Base-by-base conservation (phyloP, 177 flowering plant genomes). In the Vitis hybrid region DNA sequence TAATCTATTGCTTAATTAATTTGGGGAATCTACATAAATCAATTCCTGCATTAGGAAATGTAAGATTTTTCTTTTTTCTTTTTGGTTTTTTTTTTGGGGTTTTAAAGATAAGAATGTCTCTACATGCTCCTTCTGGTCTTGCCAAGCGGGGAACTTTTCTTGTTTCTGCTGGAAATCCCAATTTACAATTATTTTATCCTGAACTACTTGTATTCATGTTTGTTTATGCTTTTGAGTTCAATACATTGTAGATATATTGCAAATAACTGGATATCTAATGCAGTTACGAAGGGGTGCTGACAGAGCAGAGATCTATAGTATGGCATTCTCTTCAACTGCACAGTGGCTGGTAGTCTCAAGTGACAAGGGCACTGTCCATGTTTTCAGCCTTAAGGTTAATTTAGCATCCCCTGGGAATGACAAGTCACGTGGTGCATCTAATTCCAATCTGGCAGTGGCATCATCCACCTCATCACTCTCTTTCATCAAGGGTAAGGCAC, bases 341-440 rank as follows among this genome's bases (percentile, higher is more conserved):
- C 87, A 90, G 67, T 90, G 97, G 97, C 78, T 91, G 35, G 92
- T 90, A 35, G 94, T 88, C 56, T 91, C 92, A 46, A 91, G 97
- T 77, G 94, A 90, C 76, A 91, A 85, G 83, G 97, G 92, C n/a
- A 91, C 94, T 11, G 83, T 87, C 65, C 94, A 91, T 75, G 90
- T 91, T 40, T 91, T 90, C 72, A 73, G 80, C 71, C 89, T 91
- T 50, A 90, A 88, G 79, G 76, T 80, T 52, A 79, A 85, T 75
- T 57, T 81, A 15, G 83, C 74, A 40, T 78, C 76, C 57, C 74
- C 66, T 46, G 77, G 62, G 11, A 72, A 21, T 69, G 88, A 83
- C 32, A 77, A 59, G 55, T 17, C 78, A 6, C 68, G 55, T 27
- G 59, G 30, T 70, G 35, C 75, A 59, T 56, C 81, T 32, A 83